Conservation (phyloP, 2,329 filamentous ascomycete genomes). For the Xylariales sp. region DNA sequence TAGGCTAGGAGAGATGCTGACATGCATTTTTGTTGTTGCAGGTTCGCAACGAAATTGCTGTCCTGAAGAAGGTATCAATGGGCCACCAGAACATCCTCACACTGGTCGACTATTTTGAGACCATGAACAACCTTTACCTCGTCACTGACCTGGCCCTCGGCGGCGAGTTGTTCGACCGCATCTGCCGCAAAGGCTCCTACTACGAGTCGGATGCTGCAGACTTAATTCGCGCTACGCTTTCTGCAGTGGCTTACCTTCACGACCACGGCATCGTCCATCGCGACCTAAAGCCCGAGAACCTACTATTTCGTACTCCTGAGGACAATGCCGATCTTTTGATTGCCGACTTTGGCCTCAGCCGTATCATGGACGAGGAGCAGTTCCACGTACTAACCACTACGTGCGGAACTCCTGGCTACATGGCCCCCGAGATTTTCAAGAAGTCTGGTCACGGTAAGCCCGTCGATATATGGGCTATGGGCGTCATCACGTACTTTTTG, state of each 20-base stretch:
- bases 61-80: constrained; percentile 97
- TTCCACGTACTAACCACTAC: constrained; percentile 98
- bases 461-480: constrained; percentile 97
- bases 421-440: constrained; percentile 99
- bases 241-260: constrained; percentile 96
- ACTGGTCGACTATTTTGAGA: constrained; percentile 98
- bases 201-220: constrained; percentile 97
- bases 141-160: constrained; percentile 95
- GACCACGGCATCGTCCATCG: constrained; percentile 98
- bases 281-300: constrained; percentile 94
- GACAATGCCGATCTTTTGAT: constrained; percentile 97
- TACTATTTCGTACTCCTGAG: constrained; percentile 94
- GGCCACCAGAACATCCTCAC: constrained; percentile 98
- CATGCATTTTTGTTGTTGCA: constrained; percentile 33
- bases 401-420: constrained; percentile 96
- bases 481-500: constrained; percentile 97
- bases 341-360: constrained; percentile 90
- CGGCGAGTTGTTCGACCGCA: constrained; percentile 95
- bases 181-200: constrained; percentile 97
- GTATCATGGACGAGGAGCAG: constrained; percentile 98
- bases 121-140: constrained; percentile 98
- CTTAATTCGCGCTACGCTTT: constrained; percentile 88
- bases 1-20: too few relatives aligned
- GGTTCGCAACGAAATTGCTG: constrained; percentile 97
- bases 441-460: constrained; percentile 97